Base-by-base conservation (phyloP, 805 yeast species). In the Metschnikowia anglica region DNA sequence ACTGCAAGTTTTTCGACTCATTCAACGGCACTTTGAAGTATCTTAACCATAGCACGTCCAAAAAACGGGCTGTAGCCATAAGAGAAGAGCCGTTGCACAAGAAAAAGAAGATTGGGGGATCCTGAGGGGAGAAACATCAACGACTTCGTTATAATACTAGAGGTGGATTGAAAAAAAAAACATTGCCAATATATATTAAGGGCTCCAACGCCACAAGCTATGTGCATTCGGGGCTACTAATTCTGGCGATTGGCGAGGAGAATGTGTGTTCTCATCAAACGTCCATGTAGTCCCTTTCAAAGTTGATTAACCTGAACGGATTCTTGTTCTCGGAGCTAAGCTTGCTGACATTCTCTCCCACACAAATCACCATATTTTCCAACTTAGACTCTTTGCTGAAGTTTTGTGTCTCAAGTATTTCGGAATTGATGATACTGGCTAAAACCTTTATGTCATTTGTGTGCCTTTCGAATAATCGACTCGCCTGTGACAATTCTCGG, bases 251-350 rank as follows among this genome's bases (percentile, higher is more conserved):
- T 16, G 20, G 16, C 3, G 18, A 16, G 20, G 20, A 16, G 8
- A 29, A 8, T 23, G 11, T 7, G 11, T 4, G 6, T 19, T 12
- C 20, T 4, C 34, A 11, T 41, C 37, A 41, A 18, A 20, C 20
- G 26, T 37, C 34, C 41, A 41, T 39, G 48, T 63, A 61, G 51
- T 69, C 73, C 36, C 49, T 57, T 34, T 69, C 70, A 37, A 62
- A 67, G 47, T 68, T 68, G 13, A 68, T 54, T 52, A 70, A 53
- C 49, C 61, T 52, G 49, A 66, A 70, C 31, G 59, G 58, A 25
- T 61, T 62, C 45, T 70, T 73, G 42, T 58, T 50, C 34, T 56
- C 56, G 27, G 58, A 50, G 30, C 66, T 58, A 32, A 70, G 60
- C 13, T 42, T 43, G 13, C 43, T 54, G 37, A 70, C 61, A 49